A percentile compares a stretch with the other conserved stretches of the same genome.
Evolutionary conservation across 2,329 filamentous ascomycete genomes (phyloP).

Genomic region (Ceratocystis lukuohia): DNA sequence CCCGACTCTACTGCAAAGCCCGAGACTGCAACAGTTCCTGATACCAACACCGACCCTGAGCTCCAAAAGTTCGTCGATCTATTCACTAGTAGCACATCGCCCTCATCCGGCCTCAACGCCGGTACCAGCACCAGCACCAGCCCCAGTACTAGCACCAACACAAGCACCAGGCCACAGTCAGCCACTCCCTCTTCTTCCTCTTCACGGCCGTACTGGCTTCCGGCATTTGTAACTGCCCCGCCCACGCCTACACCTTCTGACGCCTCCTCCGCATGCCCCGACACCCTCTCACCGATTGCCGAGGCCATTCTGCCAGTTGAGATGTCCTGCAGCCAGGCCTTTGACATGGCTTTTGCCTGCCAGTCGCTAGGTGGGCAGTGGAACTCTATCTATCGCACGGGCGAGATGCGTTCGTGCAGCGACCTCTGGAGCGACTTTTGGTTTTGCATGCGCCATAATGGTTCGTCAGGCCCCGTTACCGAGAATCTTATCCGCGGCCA

Average conservation of each 20-base stretch:
- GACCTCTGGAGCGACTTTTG: conserved; percentile 90
- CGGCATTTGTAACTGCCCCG: conserved; percentile 26
- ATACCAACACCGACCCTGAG: conserved; percentile 33
- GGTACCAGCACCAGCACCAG: conserved; percentile 14
- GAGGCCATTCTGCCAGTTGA: conserved; percentile 61
- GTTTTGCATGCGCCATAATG: conserved; percentile 80
- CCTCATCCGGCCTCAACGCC: conserved; percentile 21
- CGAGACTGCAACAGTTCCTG: conserved; percentile 20
- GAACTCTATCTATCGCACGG: conserved; percentile 80
- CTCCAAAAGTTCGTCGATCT: conserved; percentile 41
- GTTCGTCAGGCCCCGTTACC: conserved; percentile 45
- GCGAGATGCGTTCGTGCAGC: conserved; percentile 59
- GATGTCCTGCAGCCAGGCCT: conserved; percentile 81
- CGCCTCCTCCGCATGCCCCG: conserved; percentile 17
- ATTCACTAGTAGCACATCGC: conserved; percentile 28
- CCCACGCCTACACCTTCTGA: conserved; percentile 22
- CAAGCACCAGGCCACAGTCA: neutral
- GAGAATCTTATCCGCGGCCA: conserved; percentile 50
- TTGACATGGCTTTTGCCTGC: conserved; percentile 91
- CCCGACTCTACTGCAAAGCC: neutral
- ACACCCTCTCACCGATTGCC: conserved; percentile 31
- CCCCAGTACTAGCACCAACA: conserved; percentile 19
- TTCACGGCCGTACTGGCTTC: conserved; percentile 18
- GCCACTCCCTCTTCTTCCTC: conserved; percentile 22
- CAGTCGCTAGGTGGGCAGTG: conserved; percentile 84